phyloP scores from a whole-genome alignment of 2,329 filamentous ascomycete genomes.

The Talaromyces sp. region DNA sequence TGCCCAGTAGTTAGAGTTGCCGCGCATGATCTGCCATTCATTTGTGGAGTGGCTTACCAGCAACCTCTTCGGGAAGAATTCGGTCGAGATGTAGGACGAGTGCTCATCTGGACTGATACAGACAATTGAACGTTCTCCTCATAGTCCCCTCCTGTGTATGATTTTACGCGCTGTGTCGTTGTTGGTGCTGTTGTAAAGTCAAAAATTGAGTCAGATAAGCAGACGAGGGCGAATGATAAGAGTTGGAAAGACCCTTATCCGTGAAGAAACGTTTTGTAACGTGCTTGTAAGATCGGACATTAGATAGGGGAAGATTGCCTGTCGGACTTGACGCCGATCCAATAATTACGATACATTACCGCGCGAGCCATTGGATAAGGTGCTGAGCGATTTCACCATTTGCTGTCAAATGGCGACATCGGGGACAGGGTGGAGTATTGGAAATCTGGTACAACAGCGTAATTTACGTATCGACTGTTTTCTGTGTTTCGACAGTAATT shows the following conservation, averaged over 20 bases:
- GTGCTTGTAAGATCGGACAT: background rate
- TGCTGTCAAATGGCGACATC: background rate
- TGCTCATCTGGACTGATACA: background rate
- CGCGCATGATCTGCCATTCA: background rate
- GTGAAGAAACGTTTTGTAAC: background rate
- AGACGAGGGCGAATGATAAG: background rate
- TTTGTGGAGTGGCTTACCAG: background rate
- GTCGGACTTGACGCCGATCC: background rate
- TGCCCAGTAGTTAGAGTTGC: background rate
- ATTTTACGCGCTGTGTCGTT: background rate
- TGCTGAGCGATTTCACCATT: background rate
- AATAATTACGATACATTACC: background rate
- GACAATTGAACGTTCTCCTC: background rate
- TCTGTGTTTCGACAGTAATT: background rate
- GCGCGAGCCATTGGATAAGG: background rate
- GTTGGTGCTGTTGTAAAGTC: background rate
- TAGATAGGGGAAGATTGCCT: background rate
- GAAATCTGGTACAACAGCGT: background rate
- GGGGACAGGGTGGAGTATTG: background rate
- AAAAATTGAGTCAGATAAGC: background rate
- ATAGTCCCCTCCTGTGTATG: background rate
- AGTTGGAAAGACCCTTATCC: background rate
- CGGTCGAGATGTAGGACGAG: background rate
- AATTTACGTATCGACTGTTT: background rate
- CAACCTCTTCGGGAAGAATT: slow-evolving; percentile 9